These are phyloP conservation scores for Coix lacrymajobi DNA, from an alignment of 176 grass and related monocot species.

Conservation along the genomic window DNA sequence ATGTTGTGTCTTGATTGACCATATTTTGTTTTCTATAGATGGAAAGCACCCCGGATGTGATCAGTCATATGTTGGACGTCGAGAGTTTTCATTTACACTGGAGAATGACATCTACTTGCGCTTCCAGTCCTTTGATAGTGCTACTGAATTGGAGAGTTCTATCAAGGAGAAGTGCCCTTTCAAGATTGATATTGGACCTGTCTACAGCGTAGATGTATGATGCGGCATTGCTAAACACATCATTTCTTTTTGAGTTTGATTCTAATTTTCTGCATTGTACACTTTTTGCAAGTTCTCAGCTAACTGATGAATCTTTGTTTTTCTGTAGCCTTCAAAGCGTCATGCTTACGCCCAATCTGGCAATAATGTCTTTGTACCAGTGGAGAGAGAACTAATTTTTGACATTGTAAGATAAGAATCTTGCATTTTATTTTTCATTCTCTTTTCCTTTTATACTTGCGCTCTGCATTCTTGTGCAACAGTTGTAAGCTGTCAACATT, in stretches of 20 bases:
- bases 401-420: conserved; percentile 87
- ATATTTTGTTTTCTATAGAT: conserved; percentile 39
- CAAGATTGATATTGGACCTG: conserved; percentile 93
- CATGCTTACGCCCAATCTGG: conserved; percentile 85
- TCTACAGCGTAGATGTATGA: conserved; percentile 85
- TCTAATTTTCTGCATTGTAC: not conserved
- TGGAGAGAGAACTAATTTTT: conserved; percentile 92
- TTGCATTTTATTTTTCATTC: not conserved
- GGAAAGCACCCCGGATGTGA: conserved; percentile 90
- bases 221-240: not conserved
- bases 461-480: not conserved
- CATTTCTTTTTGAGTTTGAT: not conserved
- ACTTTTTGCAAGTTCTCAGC: not conserved
- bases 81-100: conserved; percentile 92
- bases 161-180: conserved; percentile 86
- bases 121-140: conserved; percentile 82
- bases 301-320: not conserved
- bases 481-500: not conserved
- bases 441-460: not conserved
- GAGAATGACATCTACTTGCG: conserved; percentile 89
- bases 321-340: conserved; percentile 75
- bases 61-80: conserved; percentile 64
- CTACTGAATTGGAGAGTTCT: conserved; percentile 62
- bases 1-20: not conserved
- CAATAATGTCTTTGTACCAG: conserved; percentile 69